Percentiles rank a stretch among this genome's conserved stretches.
Conservation (phyloP, 768 basidiomycete species). For the Tylopilus plumbeoviolaceoides region DNA sequence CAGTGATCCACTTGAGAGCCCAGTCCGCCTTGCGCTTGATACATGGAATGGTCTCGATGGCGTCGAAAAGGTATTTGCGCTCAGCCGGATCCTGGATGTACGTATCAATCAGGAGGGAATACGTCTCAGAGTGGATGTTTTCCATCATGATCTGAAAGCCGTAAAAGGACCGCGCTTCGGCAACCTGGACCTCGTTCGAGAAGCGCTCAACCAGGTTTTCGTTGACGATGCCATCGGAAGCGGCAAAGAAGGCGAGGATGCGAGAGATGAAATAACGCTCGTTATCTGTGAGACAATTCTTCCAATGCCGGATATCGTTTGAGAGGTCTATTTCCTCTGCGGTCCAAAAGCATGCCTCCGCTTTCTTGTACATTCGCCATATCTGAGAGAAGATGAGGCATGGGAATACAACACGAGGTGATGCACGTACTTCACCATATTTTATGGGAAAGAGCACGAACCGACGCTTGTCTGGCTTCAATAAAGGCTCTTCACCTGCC, state of each 20-base stretch:
- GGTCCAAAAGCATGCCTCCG: conserved; percentile 91
- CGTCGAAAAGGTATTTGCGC: conserved; percentile 80
- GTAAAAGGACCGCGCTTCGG: conserved; percentile 93
- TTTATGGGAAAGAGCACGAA: conserved; percentile 94
- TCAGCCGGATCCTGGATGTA: conserved; percentile 79
- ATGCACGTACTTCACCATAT: conserved; percentile 71
- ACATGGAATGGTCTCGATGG: conserved; percentile 88
- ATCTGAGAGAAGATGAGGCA: conserved; percentile 47
- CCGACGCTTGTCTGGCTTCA: conserved; percentile 68
- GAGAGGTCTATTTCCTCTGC: conserved; percentile 89
- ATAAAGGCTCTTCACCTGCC: conserved; percentile 63
- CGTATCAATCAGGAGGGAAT: conserved; percentile 90
- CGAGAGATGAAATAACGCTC: conserved; percentile 88
- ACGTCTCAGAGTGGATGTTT: conserved; percentile 94
- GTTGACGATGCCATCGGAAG: conserved; percentile 92
- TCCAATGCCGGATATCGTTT: conserved; percentile 83
- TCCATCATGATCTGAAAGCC: conserved; percentile 99
- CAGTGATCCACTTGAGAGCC: conserved; percentile 89
- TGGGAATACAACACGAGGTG: not conserved
- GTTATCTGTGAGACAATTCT: conserved; percentile 65
- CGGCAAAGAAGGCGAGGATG: conserved; percentile 92
- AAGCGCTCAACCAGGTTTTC: conserved; percentile 93
- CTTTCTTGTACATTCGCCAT: conserved; percentile 94
- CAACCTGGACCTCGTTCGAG: conserved; percentile 82
- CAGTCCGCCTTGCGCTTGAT: conserved; percentile 90